phyloP scores from a whole-genome alignment of 768 basidiomycete species.

The Russula abietina region DNA sequence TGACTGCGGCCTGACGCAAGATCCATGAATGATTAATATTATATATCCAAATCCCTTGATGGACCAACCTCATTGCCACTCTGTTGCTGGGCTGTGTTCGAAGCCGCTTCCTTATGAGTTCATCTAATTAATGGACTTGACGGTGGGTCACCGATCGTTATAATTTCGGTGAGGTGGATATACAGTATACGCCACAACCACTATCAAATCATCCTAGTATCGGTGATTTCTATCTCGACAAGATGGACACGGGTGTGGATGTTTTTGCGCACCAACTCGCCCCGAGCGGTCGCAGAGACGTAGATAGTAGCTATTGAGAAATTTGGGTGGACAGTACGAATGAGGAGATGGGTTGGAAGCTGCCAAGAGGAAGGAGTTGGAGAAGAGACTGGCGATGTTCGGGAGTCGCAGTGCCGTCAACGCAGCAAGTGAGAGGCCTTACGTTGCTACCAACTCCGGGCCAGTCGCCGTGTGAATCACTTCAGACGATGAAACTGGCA shows the following conservation, averaged over 20 bases:
- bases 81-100: no score
- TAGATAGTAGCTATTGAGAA: background rate
- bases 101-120: no score
- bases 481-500: background rate
- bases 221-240: background rate
- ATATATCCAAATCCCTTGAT: no score
- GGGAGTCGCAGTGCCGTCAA: background rate
- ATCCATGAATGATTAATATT: no score
- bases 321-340: background rate
- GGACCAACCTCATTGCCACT: no score
- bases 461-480: background rate
- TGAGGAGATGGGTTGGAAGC: background rate
- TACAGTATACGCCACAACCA: no score
- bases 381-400: background rate
- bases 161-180: background rate
- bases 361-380: background rate
- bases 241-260: background rate
- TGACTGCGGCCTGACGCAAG: no score
- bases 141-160: background rate
- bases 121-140: background rate
- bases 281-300: background rate
- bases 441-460: background rate
- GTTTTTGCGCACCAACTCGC: background rate
- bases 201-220: no score
- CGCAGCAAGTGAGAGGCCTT: no score